Evolutionary conservation across 495 filamentous ascomycete genomes (phyloP), one percentile per base, ranked within the genome.

Genomic region (Penicillium bialowiezense): DNA sequence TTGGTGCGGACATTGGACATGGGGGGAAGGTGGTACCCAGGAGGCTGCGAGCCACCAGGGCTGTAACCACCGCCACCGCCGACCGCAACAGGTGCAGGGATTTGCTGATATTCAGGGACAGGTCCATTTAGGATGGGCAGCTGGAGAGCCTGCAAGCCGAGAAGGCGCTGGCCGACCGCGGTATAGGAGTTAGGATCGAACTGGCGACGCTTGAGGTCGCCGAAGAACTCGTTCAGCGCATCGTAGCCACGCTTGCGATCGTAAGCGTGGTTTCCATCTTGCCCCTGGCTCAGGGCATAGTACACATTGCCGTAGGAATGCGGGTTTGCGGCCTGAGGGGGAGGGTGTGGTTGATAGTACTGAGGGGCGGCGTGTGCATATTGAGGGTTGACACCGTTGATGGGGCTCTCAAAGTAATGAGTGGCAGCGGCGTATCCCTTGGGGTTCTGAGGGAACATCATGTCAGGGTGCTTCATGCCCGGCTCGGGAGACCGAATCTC

Each of bases 191-290:
- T 80, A 1, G 90, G 85, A 54, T 97, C 90, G 54, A 99, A 86
- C 53, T 87, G 81, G 56, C 89, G 87, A 44, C 90, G 86, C 74
- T 97, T 96, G 50, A 86, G 81, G 62, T 90, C 90, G 42, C 88
- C 86, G 56, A 97, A 95, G 74, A 97, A 95, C 55, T 95, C 90
- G 62, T 95, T 90, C 49, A 97, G 70, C 21, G 88, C 88, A 48
- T 97, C 91, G 46, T 88, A 88, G 14, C 83, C 84, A 38, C 90
- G 88, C 75, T 92, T 95, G 51, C 73, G 76, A 48, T 89, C 84
- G 56, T 83, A 84, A 5, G 75, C 65, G 13, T 74, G 68, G 48
- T 72, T 73, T 18, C 71, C 61, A 40, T 76, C 71, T 12, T 64
- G 68, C 17, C 72, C 73, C 40, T 80, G 78, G 76, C 81, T 76